Percentiles rank a stretch among this genome's conserved stretches.
phyloP scores from a whole-genome alignment of 768 basidiomycete species.

The Mycena floridula region DNA sequence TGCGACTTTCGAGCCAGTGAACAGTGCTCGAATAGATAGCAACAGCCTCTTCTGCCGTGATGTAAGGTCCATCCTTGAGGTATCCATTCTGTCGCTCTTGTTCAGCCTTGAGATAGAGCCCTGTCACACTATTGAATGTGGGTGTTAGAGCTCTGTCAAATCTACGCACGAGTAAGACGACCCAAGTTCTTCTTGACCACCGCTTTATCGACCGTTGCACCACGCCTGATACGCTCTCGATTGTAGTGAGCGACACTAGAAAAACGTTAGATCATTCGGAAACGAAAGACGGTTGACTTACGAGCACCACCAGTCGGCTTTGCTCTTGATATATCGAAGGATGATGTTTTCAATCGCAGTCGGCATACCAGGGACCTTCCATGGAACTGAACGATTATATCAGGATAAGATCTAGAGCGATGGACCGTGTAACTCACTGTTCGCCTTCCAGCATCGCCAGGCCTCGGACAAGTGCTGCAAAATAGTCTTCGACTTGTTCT shows the following conservation, averaged over 20 bases:
- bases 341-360: constrained; percentile 99
- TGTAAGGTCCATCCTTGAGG: constrained; percentile 98
- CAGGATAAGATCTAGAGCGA: constrained; percentile 1
- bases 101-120: constrained; percentile 95
- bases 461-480: constrained; percentile 97
- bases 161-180: constrained; percentile 78
- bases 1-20: constrained; percentile 97
- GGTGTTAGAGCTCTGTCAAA: constrained; percentile 1
- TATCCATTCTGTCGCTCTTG: constrained; percentile 98
- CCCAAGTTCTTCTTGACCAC: constrained; percentile 99
- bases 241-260: constrained; percentile 92
- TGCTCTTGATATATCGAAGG: constrained; percentile 96
- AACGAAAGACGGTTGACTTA: constrained; percentile 34
- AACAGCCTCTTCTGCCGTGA: constrained; percentile 97
- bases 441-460: constrained; percentile 97
- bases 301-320: constrained; percentile 99
- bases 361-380: constrained; percentile 99
- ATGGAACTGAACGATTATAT: constrained; percentile 58
- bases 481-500: constrained; percentile 99
- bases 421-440: constrained; percentile 44
- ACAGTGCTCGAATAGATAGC: constrained; percentile 98
- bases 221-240: constrained; percentile 93
- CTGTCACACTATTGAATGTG: constrained; percentile 23
- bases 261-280: not conserved
- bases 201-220: constrained; percentile 96